Conservation (phyloP, 2,329 filamentous ascomycete species). For the Mycosphaerella sp. region DNA sequence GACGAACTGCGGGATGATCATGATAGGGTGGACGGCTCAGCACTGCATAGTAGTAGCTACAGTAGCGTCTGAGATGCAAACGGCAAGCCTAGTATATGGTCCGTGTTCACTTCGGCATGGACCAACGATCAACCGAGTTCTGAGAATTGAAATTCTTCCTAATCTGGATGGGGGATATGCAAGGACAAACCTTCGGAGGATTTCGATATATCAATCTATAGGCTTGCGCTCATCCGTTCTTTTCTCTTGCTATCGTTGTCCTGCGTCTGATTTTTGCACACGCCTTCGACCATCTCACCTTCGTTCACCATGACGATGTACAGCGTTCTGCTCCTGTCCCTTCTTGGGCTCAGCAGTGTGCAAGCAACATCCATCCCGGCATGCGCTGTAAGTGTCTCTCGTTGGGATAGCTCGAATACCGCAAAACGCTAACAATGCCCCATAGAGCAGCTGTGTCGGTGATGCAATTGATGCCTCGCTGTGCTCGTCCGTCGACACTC, state of each 20-base stretch:
- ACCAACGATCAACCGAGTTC: background rate
- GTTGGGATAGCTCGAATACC: background rate
- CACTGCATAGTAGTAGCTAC: background rate
- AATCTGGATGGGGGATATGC: background rate
- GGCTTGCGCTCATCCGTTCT: background rate
- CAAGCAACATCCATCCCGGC: background rate
- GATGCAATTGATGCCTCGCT: slow-evolving; percentile 1
- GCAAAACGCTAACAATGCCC: background rate
- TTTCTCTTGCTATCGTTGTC: background rate
- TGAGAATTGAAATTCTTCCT: background rate
- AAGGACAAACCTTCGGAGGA: background rate
- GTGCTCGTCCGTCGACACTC: slow-evolving; percentile 2
- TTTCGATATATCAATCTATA: background rate
- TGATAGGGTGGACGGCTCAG: background rate
- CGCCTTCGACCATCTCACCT: background rate
- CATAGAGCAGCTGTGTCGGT: background rate
- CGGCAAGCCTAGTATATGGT: background rate
- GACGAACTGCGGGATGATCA: background rate
- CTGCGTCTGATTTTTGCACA: background rate
- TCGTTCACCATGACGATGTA: slow-evolving; percentile 1
- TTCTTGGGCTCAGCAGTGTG: background rate
- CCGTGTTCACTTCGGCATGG: background rate
- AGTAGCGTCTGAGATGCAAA: too few relatives aligned
- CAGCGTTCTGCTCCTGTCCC: background rate
- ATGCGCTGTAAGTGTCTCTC: slow-evolving; percentile 1